Percentiles rank a stretch among this genome's conserved stretches.
Evolutionary conservation across 306 rosid genomes (phyloP).

Genomic region (cucumber (Cucumis sativus)): Cucumber_9930_V3 NC_026657.2:498001-498500

Average conservation of each 20-base stretch:
- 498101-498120: neutral
- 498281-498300: conserved; percentile 15
- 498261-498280: neutral
- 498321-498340: conserved; percentile 27
- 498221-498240: conserved; percentile 12
- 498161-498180: neutral
- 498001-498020: neutral
- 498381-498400: conserved; percentile 38
- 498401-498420: conserved; percentile 62
- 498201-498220: conserved; percentile 12
- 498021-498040: neutral
- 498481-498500: conserved; percentile 88
- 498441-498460: conserved; percentile 89
- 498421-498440: conserved; percentile 80
- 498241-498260: neutral
- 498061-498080: neutral
- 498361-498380: conserved; percentile 37
- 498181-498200: conserved; percentile 5
- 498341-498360: conserved; percentile 72
- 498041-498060: neutral
- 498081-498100: neutral
- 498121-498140: neutral
- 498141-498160: neutral
- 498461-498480: conserved; percentile 87
- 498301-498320: conserved; percentile 24